Conservation (phyloP, 805 yeast genomes). For the Zygotorulaspora danielsina region DNA sequence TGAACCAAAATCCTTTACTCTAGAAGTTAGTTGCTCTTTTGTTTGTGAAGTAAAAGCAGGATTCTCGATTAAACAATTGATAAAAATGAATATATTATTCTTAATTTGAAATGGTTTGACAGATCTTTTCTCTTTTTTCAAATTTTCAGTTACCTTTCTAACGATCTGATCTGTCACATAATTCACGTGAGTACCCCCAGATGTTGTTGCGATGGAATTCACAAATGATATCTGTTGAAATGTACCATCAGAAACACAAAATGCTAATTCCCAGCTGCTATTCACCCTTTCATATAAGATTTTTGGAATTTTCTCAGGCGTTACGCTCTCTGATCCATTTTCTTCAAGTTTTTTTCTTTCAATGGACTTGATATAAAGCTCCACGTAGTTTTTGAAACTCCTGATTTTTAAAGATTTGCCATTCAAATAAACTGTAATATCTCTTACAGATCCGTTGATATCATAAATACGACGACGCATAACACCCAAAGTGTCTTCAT, state of each 20-base stretch:
- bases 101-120: constrained; percentile 85
- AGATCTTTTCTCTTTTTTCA: constrained; percentile 70
- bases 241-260: constrained; percentile 83
- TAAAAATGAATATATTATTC: constrained; percentile 82
- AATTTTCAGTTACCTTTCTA: constrained; percentile 63
- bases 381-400: constrained; percentile 83
- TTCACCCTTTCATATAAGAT: constrained; percentile 76
- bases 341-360: constrained; percentile 43
- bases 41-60: constrained; percentile 98
- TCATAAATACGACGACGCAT: constrained; percentile 92
- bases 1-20: constrained; percentile 85
- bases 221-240: constrained; percentile 96
- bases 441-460: constrained; percentile 87
- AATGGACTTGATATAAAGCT: constrained; percentile 78
- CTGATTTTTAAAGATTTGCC: constrained; percentile 64
- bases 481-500: constrained; percentile 77
- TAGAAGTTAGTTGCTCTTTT: constrained; percentile 89
- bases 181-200: constrained; percentile 95
- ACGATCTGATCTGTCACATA: constrained; percentile 81
- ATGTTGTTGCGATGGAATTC: constrained; percentile 93
- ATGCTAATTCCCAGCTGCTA: constrained; percentile 94
- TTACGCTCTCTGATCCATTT: constrained; percentile 36
- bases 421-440: constrained; percentile 72
- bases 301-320: constrained; percentile 42
- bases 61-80: constrained; percentile 89